Percentiles rank a stretch among this genome's conserved stretches.
Conservation (phyloP, 1,284 basidiomycete genomes). For the Melampsora larici-populina region DNA sequence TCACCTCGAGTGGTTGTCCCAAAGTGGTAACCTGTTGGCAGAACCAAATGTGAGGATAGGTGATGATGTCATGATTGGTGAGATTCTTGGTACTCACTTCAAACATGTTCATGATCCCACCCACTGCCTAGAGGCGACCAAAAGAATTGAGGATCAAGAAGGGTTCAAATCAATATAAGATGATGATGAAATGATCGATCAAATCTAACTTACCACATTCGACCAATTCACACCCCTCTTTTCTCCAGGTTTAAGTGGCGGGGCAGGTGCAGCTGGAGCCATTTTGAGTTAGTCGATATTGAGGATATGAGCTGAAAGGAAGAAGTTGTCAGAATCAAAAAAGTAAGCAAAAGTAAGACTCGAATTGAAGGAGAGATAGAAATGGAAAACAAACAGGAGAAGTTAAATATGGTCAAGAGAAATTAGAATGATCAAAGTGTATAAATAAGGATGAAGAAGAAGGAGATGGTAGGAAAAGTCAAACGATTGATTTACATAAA, state of each 20-base stretch:
- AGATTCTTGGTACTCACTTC: constrained; percentile 7
- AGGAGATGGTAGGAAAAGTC: too few species aligned
- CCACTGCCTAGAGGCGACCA: constrained; percentile 51
- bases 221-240: constrained; percentile 90
- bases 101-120: constrained; percentile 73
- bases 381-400: too few species aligned
- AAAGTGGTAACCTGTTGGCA: constrained; percentile 75
- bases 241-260: constrained; percentile 22
- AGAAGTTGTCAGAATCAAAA: too few species aligned
- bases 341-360: too few species aligned
- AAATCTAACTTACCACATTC: constrained; percentile 78
- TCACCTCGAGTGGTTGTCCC: constrained; percentile 89
- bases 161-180: background rate
- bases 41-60: background rate
- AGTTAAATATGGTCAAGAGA: too few species aligned
- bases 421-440: too few species aligned
- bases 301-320: too few species aligned
- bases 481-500: too few species aligned
- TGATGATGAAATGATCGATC: background rate
- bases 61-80: background rate
- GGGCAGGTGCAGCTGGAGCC: constrained; percentile 38
- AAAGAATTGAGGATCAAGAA: background rate
- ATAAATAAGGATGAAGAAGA: too few species aligned
- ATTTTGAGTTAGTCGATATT: background rate
- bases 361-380: too few species aligned